Base-by-base conservation (phyloP, 2,329 filamentous ascomycete genomes). In the Zopfia rhizophila region DNA sequence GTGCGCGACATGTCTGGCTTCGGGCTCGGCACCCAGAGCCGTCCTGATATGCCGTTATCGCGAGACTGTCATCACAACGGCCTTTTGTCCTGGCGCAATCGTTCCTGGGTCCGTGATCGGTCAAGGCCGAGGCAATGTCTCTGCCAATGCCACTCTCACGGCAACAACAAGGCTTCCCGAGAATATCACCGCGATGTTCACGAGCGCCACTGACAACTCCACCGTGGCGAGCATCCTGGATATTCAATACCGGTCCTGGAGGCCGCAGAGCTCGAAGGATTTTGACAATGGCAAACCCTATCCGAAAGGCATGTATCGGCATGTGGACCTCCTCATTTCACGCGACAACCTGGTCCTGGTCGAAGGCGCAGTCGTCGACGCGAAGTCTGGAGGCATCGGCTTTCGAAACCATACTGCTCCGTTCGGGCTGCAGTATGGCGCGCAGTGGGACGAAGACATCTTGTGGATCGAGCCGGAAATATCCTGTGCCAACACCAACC, bases 351-450 rank as follows among this genome's bases (percentile, higher is more conserved):
- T 70, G 10, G 41, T 64, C 16, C 40, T 68, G 2, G 59, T 79
- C 0, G 77, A 80, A 49, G 77, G 77, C 0, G 58, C 79, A 3
- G 55, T 79, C 6, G 70, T 78, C 0, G 75, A 79, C 45, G 68
- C 66, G 17, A 55, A 61, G 17, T 63, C 60, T 13, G 76, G 76
- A 0, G 74, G 75, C 0, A 63, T 79, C 14, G 77, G 76, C 0
- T 73, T 79, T 7, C 68, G 77, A 17, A 78, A 78, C 47, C 76
- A 78, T 45, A 77, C 70, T 0, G 45, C 68, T 0, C 77, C 77
- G 1, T 28, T 51, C 1, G 58, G 56, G 1, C 48, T 69, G 1
- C 19, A 48, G 1, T 66, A 65, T 28, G 77, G 77, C 0, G 72
- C 65, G 5, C 62, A 56, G 2, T 80, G 78, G 78, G 60, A 60